A percentile compares a stretch with the other conserved stretches of the same genome.
Conservation (phyloP, 202 grass and related monocot species). For the Bolboschoenoplectus hybrid region DNA sequence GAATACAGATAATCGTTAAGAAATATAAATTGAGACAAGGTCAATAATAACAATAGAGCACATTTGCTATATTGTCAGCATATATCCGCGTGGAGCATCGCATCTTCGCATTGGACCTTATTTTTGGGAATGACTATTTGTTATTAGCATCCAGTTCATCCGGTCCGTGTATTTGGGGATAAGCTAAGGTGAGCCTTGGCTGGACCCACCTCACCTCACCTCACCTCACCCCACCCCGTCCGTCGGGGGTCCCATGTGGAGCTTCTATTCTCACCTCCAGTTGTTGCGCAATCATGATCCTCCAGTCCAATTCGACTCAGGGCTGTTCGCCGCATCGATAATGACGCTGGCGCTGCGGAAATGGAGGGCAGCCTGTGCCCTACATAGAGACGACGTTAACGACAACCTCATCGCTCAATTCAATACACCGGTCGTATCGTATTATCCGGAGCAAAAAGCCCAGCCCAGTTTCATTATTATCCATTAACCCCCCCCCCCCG, state of each 20-base stretch:
- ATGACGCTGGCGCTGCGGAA: too few species aligned
- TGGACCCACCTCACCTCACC: neutral
- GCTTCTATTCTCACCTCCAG: too few species aligned
- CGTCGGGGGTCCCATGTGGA: too few species aligned
- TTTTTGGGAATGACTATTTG: neutral
- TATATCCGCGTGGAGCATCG: neutral
- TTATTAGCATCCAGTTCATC: neutral
- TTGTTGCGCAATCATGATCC: too few species aligned
- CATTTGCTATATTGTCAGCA: neutral
- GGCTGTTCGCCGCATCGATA: too few species aligned
- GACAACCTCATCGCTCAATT: too few species aligned
- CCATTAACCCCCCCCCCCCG: neutral
- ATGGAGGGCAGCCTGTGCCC: too few species aligned
- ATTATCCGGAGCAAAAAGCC: neutral
- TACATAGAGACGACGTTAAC: neutral
- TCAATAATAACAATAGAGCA: neutral
- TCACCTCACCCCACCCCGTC: too few species aligned
- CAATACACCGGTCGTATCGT: neutral
- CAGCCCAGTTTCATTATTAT: conserved; percentile 28
- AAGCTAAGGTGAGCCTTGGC: neutral
- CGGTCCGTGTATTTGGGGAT: neutral
- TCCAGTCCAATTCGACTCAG: too few species aligned
- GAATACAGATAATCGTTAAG: neutral
- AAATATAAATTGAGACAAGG: neutral
- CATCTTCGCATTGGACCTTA: neutral